These are phyloP conservation scores for Coffea eugenioides DNA, from an alignment of 257 asterid genomes.

Conservation along the genomic window DNA sequence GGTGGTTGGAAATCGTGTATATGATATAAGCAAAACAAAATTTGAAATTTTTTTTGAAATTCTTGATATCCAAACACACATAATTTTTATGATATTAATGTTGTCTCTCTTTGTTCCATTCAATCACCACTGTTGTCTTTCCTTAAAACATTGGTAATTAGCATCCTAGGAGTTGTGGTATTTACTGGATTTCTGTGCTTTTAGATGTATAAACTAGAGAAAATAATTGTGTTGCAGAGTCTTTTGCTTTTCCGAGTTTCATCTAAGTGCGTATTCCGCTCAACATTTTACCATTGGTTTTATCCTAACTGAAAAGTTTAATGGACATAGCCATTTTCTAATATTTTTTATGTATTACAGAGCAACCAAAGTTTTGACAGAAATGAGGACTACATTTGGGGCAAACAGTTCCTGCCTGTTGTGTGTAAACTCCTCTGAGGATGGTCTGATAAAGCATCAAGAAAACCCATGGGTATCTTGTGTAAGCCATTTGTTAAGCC, in stretches of 20 bases:
- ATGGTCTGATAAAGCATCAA: conserved; percentile 51
- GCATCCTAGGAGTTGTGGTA: not conserved
- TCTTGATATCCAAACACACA: too few species aligned
- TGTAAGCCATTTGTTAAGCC: conserved; percentile 47
- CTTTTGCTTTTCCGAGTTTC: not conserved
- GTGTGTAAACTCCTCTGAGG: conserved; percentile 75
- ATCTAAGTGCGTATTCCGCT: not conserved
- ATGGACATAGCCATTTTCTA: not conserved
- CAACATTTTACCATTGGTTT: not conserved
- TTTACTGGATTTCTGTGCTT: not conserved
- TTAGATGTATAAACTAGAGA: not conserved
- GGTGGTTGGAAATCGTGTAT: too few species aligned
- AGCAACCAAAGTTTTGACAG: conserved; percentile 64
- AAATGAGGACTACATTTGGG: conserved; percentile 88
- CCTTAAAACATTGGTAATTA: not conserved
- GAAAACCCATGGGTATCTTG: conserved; percentile 71
- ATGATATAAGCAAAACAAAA: too few species aligned
- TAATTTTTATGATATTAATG: too few species aligned
- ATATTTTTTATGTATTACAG: conserved; percentile 42
- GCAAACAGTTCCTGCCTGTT: conserved; percentile 70
- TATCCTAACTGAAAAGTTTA: conserved; percentile 16
- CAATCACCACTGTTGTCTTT: not conserved
- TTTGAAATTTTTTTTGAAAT: too few species aligned
- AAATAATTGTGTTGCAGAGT: not conserved
- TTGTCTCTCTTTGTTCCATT: not conserved